These are phyloP conservation scores for Psilocybe subaeruginosa DNA, from an alignment of 768 basidiomycete genomes.

Conservation along the genomic window DNA sequence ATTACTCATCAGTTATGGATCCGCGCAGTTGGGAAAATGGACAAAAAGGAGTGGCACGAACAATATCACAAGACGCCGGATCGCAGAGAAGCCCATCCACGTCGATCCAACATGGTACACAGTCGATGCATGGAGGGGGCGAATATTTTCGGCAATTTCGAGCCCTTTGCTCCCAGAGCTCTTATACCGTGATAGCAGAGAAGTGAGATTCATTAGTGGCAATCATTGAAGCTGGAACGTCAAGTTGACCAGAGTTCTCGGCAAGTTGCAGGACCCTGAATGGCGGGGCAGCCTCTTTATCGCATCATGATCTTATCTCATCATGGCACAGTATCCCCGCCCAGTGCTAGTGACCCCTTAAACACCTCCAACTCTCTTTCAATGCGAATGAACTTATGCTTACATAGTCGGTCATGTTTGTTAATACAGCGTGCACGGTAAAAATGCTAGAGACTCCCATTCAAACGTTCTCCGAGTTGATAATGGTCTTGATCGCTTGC, in stretches of 20 bases:
- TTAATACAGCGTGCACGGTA: background rate
- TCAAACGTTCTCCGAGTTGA: background rate
- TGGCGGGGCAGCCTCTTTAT: background rate
- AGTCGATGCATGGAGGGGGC: background rate
- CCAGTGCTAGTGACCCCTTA: background rate
- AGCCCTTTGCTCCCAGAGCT: background rate
- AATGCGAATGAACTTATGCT: too few relatives aligned
- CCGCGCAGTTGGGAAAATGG: background rate
- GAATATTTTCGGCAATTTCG: background rate
- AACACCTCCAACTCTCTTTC: too few relatives aligned
- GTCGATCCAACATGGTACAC: constrained; percentile 21
- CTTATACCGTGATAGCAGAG: background rate
- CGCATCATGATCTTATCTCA: background rate
- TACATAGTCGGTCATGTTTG: too few relatives aligned
- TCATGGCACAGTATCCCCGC: background rate
- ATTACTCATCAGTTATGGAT: background rate
- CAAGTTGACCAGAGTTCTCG: background rate
- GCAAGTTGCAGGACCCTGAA: background rate
- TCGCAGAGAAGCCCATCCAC: constrained; percentile 47
- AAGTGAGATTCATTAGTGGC: background rate
- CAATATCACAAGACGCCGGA: constrained; percentile 57
- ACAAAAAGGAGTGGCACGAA: constrained; percentile 28
- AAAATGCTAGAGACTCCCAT: background rate
- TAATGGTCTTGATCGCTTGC: background rate
- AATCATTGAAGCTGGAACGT: background rate